Conservation (phyloP, 2,329 filamentous ascomycete genomes). For the Trichoderma semiorbis region DNA sequence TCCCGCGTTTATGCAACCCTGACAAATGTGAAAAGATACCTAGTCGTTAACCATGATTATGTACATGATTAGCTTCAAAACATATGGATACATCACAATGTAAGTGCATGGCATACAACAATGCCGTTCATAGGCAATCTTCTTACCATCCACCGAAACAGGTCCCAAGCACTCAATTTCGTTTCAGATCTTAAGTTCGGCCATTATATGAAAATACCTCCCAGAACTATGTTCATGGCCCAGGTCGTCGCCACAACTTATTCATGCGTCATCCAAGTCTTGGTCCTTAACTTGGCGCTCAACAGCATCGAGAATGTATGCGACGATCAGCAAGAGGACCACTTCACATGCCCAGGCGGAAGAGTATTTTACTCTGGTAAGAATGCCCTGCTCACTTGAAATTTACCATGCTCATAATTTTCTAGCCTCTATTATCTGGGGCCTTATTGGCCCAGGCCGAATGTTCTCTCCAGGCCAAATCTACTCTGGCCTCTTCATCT, state of each 20-base stretch:
- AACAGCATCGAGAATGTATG: constrained; percentile 63
- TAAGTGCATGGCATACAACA: constrained; percentile 17
- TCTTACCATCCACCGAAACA: constrained; percentile 20
- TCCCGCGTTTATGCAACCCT: neutral
- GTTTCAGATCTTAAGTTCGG: constrained; percentile 65
- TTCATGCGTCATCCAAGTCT: constrained; percentile 63
- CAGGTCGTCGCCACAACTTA: constrained; percentile 65
- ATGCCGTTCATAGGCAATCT: neutral
- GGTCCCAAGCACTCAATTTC: constrained; percentile 61
- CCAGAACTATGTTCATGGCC: constrained; percentile 62
- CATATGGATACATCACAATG: constrained; percentile 61
- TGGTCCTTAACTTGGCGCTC: constrained; percentile 61
- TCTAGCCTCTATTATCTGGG: constrained; percentile 63
- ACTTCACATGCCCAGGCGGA: constrained; percentile 62
- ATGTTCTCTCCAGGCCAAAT: constrained; percentile 62
- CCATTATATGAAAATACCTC: constrained; percentile 71
- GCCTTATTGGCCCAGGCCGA: constrained; percentile 59
- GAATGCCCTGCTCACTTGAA: neutral
- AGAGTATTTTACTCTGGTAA: constrained; percentile 61
- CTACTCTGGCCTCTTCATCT: constrained; percentile 57
- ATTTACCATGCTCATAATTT: neutral
- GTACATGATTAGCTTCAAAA: constrained; percentile 51
- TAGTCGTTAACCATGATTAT: neutral
- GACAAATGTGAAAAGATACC: neutral
- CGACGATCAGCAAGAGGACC: constrained; percentile 50